Percentiles rank a stretch among this genome's conserved stretches.
phyloP scores from a whole-genome alignment of 495 filamentous ascomycete species.

The Aspergillus diversus region DNA sequence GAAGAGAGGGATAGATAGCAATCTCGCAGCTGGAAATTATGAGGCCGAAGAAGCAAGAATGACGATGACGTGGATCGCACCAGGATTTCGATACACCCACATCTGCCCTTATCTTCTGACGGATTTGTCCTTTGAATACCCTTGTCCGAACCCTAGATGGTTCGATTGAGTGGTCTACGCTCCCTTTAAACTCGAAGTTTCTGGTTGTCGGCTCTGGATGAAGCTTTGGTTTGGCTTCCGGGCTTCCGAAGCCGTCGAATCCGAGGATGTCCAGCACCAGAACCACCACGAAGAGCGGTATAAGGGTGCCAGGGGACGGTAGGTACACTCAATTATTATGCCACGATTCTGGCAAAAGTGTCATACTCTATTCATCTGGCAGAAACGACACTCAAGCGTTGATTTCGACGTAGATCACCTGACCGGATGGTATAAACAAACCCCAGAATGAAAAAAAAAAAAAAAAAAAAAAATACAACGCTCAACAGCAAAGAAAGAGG shows the following conservation, averaged over 20 bases:
- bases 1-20: slow-evolving; percentile 9
- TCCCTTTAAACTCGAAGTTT: not conserved
- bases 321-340: too few relatives aligned
- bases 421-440: too few relatives aligned
- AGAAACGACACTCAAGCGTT: too few relatives aligned
- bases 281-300: not conserved
- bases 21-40: not conserved
- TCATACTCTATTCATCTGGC: too few relatives aligned
- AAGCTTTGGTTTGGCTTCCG: not conserved
- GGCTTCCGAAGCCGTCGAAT: slow-evolving; percentile 2
- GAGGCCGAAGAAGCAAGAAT: slow-evolving; percentile 12
- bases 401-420: too few relatives aligned
- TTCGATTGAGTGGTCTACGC: not conserved
- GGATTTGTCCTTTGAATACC: too few relatives aligned
- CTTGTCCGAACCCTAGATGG: too few relatives aligned
- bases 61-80: slow-evolving; percentile 13
- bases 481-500: not conserved
- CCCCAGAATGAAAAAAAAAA: too few relatives aligned
- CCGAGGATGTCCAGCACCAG: not conserved
- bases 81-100: not conserved
- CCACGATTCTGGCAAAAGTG: too few relatives aligned
- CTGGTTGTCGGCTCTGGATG: not conserved
- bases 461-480: not conserved
- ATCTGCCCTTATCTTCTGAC: not conserved
- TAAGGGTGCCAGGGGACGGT: not conserved